Evolutionary conservation across 129 eudicot species (phyloP).

Genomic region (Logfia minima): DNA sequence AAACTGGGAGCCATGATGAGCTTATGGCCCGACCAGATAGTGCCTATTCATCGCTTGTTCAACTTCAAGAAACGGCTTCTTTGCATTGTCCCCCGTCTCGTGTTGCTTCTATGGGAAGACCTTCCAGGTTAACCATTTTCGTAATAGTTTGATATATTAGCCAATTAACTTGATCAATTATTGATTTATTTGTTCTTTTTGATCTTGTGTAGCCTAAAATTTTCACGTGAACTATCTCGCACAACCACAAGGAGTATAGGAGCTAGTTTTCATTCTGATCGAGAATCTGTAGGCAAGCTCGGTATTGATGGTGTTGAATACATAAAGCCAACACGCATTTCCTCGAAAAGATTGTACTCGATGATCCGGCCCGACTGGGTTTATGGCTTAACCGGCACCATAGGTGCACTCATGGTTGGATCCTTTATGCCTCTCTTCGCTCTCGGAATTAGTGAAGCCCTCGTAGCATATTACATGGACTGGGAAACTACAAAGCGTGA

Average conservation of each 20-base stretch:
- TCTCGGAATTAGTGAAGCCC: slow-evolving; percentile 96
- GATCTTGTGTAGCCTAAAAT: slow-evolving; percentile 52
- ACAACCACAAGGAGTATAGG: slow-evolving; percentile 80
- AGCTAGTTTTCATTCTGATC: slow-evolving; percentile 88
- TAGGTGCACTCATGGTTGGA: slow-evolving; percentile 74
- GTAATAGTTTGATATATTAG: not conserved
- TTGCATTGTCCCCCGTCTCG: slow-evolving; percentile 56
- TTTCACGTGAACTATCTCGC: slow-evolving; percentile 83
- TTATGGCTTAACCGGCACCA: slow-evolving; percentile 78
- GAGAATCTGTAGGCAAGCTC: slow-evolving; percentile 55
- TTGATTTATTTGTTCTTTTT: slow-evolving; percentile 3
- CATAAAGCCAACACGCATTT: slow-evolving; percentile 40
- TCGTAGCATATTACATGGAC: slow-evolving; percentile 94
- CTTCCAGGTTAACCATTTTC: slow-evolving; percentile 49
- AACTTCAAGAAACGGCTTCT: slow-evolving; percentile 82
- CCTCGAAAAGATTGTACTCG: slow-evolving; percentile 67
- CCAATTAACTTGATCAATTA: not conserved
- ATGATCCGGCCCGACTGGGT: slow-evolving; percentile 92
- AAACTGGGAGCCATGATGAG: slow-evolving; percentile 96
- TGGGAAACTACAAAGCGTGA: slow-evolving; percentile 89
- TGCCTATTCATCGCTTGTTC: slow-evolving; percentile 79
- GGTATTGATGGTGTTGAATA: slow-evolving; percentile 68
- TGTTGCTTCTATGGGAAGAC: slow-evolving; percentile 57
- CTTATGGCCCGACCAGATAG: slow-evolving; percentile 69
- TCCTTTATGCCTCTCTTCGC: slow-evolving; percentile 97